Conservation (phyloP, 768 basidiomycete genomes). For the Roridomyces roridus region DNA sequence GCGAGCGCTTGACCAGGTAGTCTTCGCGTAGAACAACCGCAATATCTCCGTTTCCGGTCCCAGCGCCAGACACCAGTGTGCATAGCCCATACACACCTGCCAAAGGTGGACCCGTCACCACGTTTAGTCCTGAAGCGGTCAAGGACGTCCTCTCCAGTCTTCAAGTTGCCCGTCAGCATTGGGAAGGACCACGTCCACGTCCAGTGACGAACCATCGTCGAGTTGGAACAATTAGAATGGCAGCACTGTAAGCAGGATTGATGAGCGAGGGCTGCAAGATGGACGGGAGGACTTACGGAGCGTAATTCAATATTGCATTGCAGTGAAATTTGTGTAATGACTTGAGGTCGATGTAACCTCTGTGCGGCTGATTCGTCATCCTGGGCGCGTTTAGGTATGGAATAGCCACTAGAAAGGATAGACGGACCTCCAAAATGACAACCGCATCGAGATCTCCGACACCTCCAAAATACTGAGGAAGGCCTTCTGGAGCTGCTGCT, state of each 20-base stretch:
- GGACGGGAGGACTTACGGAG: constrained; percentile 61
- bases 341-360: constrained; percentile 85
- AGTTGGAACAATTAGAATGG: constrained; percentile 90
- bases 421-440: constrained; percentile 83
- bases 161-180: constrained; percentile 80
- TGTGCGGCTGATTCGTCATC: constrained; percentile 96
- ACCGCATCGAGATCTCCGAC: constrained; percentile 81
- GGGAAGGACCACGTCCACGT: constrained; percentile 91
- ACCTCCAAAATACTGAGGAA: constrained; percentile 80
- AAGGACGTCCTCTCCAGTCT: constrained; percentile 61
- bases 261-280: background rate
- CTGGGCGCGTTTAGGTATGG: constrained; percentile 32
- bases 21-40: constrained; percentile 79
- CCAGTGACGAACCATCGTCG: constrained; percentile 85
- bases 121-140: constrained; percentile 78
- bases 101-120: constrained; percentile 69
- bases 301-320: constrained; percentile 91
- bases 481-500: constrained; percentile 81
- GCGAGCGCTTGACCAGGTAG: constrained; percentile 80
- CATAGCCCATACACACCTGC: constrained; percentile 85
- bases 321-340: constrained; percentile 91
- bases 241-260: constrained; percentile 57
- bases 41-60: constrained; percentile 66
- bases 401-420: background rate
- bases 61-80: constrained; percentile 97